A percentile compares a stretch with the other conserved stretches of the same genome.
Evolutionary conservation across 371 early-diverging fungal genomes (phyloP).

Genomic region (Smittium culicis): DNA sequence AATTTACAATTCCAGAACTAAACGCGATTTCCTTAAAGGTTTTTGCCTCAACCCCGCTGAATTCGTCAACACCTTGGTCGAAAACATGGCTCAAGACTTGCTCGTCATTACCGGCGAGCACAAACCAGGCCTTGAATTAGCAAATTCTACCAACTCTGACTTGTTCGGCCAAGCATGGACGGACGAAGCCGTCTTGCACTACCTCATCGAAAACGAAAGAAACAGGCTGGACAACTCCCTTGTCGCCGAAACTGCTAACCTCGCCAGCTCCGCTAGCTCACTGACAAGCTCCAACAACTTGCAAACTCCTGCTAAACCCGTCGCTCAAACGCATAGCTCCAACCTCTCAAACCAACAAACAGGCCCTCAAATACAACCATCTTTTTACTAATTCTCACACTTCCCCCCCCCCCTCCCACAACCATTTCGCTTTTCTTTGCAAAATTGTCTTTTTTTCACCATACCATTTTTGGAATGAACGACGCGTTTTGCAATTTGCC

Average conservation of each 20-base stretch:
- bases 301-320: background rate
- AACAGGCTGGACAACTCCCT: background rate
- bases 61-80: constrained; percentile 85
- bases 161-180: constrained; percentile 76
- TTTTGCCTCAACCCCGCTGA: constrained; percentile 77
- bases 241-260: background rate
- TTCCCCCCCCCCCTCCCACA: background rate
- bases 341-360: background rate
- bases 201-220: constrained; percentile 26
- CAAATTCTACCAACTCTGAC: constrained; percentile 38
- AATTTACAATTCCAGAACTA: constrained; percentile 72
- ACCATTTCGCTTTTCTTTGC: background rate
- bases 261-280: background rate
- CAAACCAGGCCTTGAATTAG: constrained; percentile 49
- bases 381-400: background rate
- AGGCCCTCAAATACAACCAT: too few species aligned
- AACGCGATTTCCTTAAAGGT: constrained; percentile 82
- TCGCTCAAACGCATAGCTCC: background rate
- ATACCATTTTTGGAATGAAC: too few species aligned
- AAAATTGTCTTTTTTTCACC: background rate
- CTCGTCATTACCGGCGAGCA: constrained; percentile 36
- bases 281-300: background rate
- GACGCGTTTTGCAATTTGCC: too few species aligned
- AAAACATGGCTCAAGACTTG: constrained; percentile 78
- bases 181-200: constrained; percentile 81